These are phyloP conservation scores for Colletotrichum destructivum DNA, from an alignment of 2,329 filamentous ascomycete species.

Conservation along the genomic window DNA sequence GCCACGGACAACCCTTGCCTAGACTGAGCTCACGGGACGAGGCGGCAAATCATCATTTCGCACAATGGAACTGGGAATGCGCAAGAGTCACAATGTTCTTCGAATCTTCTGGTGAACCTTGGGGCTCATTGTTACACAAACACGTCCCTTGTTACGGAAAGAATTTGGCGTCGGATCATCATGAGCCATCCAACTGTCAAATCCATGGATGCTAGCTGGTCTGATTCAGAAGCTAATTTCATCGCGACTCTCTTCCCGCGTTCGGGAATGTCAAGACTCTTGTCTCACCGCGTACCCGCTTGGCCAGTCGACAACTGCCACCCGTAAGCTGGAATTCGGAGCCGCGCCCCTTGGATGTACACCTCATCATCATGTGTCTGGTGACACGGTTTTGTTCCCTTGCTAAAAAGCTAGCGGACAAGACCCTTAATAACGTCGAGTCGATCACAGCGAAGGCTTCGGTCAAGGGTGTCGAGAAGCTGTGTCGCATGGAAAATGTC, in stretches of 20 bases:
- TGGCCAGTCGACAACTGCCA: background rate
- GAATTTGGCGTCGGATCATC: constrained; percentile 25
- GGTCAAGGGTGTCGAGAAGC: background rate
- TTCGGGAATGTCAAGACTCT: constrained; percentile 33
- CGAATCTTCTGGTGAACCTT: background rate
- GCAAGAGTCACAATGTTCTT: background rate
- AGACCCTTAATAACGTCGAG: background rate
- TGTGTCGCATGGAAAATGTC: too few relatives aligned
- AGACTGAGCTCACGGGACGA: constrained; percentile 1
- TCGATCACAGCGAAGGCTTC: background rate
- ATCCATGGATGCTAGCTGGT: background rate
- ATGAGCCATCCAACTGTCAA: constrained; percentile 1
- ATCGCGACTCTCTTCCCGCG: constrained; percentile 22
- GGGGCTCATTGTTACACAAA: constrained; percentile 3
- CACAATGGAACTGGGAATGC: background rate
- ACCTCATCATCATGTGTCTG: constrained; percentile 4
- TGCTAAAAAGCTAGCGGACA: background rate
- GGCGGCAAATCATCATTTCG: constrained; percentile 17
- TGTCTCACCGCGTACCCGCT: constrained; percentile 26
- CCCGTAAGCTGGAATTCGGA: constrained; percentile 17
- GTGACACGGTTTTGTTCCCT: constrained; percentile 12
- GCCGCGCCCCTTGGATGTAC: constrained; percentile 3
- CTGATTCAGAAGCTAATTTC: constrained; percentile 37
- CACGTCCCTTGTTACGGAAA: background rate
- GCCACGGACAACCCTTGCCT: background rate